These are phyloP conservation scores for Aspergillus baeticus DNA, from an alignment of 495 filamentous ascomycete genomes.

Conservation along the genomic window DNA sequence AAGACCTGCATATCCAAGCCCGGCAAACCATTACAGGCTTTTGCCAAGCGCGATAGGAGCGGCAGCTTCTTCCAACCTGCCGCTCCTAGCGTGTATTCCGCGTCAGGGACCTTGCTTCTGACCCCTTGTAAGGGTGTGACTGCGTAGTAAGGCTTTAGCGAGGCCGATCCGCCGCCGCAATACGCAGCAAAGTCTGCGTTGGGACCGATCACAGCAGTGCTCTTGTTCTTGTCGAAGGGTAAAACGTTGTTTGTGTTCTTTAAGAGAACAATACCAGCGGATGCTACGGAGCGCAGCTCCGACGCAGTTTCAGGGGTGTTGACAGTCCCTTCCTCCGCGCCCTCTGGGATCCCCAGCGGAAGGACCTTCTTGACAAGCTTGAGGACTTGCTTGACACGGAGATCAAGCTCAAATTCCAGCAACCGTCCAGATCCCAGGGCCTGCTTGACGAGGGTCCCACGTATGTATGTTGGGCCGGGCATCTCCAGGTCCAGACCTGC, in stretches of 20 bases:
- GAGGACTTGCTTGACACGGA: constrained; percentile 61
- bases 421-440: constrained; percentile 57
- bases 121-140: constrained; percentile 67
- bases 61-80: constrained; percentile 63
- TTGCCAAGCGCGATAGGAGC: constrained; percentile 48
- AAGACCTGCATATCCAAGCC: constrained; percentile 62
- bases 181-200: constrained; percentile 75
- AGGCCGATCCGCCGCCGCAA: constrained; percentile 79
- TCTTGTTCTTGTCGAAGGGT: constrained; percentile 61
- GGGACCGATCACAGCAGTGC: constrained; percentile 75
- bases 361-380: constrained; percentile 63
- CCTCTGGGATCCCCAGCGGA: constrained; percentile 59
- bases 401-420: no score
- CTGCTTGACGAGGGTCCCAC: no score
- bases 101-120: constrained; percentile 50
- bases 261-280: constrained; percentile 72
- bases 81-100: constrained; percentile 47
- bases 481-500: constrained; percentile 76
- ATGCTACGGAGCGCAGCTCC: constrained; percentile 64
- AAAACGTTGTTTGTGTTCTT: constrained; percentile 70
- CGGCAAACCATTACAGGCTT: constrained; percentile 44
- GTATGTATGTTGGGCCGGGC: constrained; percentile 67
- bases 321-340: constrained; percentile 59
- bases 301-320: constrained; percentile 63
- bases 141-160: constrained; percentile 75